A percentile compares a stretch with the other conserved stretches of the same genome.
Conservation (phyloP, 164 flowering plant species). For the Chimonanthus salicifolius region DNA sequence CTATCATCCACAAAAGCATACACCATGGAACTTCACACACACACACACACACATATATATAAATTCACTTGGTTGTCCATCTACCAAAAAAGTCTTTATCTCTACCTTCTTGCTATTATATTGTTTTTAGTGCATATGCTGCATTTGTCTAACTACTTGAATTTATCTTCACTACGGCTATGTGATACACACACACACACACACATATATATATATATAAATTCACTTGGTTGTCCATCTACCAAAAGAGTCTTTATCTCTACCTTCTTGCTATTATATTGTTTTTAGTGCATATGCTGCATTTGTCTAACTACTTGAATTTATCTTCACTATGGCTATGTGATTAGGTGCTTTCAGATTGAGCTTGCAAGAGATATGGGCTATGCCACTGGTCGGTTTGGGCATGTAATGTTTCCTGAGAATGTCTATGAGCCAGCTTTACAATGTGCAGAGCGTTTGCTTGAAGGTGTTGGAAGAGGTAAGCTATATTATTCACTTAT, state of each 20-base stretch:
- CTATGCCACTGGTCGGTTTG: constrained; percentile 93
- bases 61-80: background rate
- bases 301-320: constrained; percentile 3
- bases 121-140: background rate
- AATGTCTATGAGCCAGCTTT: constrained; percentile 96
- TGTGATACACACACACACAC: constrained; percentile 17
- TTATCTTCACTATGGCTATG: constrained; percentile 30
- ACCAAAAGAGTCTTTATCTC: background rate
- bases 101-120: background rate
- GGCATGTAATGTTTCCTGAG: constrained; percentile 99
- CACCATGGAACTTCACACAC: too few relatives aligned
- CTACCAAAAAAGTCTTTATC: background rate
- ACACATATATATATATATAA: too few relatives aligned
- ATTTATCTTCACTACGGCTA: constrained; percentile 28
- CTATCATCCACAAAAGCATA: too few relatives aligned
- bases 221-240: background rate
- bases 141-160: constrained; percentile 1
- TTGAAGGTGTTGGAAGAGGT: constrained; percentile 96
- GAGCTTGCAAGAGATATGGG: constrained; percentile 98
- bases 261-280: background rate
- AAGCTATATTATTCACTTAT: constrained; percentile 4
- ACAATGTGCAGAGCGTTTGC: constrained; percentile 81
- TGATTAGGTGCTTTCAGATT: constrained; percentile 86
- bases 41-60: too few relatives aligned
- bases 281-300: background rate